phyloP scores from a whole-genome alignment of 129 eudicot genomes.

The Lactuca sativa region DNA sequence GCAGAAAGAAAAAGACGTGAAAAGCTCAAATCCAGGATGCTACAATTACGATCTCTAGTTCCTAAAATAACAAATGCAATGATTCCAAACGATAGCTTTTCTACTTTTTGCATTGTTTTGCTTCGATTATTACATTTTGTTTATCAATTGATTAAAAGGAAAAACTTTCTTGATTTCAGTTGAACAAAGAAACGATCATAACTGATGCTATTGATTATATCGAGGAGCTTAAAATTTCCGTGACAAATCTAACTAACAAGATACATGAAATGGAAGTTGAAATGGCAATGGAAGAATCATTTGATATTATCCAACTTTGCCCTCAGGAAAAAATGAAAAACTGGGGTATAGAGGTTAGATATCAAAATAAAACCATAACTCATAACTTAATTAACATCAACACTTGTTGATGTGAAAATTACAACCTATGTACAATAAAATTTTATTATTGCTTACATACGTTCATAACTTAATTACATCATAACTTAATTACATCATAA shows the following conservation, averaged over 20 bases:
- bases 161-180: conserved; percentile 38
- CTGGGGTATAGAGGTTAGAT: conserved; percentile 60
- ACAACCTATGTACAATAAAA: neutral
- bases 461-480: neutral
- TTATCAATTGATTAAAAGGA: neutral
- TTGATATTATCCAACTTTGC: conserved; percentile 24
- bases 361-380: neutral
- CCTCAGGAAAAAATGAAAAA: conserved; percentile 46
- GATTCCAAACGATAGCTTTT: conserved; percentile 6
- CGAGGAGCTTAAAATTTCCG: conserved; percentile 47
- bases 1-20: conserved; percentile 82
- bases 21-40: conserved; percentile 64
- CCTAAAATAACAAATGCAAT: conserved; percentile 90
- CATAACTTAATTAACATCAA: neutral
- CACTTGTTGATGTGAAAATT: neutral
- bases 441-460: neutral
- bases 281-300: conserved; percentile 35
- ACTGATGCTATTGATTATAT: conserved; percentile 78
- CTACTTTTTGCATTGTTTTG: neutral
- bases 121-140: neutral
- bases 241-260: conserved; percentile 44
- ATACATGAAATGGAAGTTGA: conserved; percentile 57
- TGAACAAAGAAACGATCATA: conserved; percentile 66
- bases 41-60: conserved; percentile 68
- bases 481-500: neutral